A percentile compares a stretch with the other conserved stretches of the same genome.
These are phyloP conservation scores for Cryptococcus amylolentus DNA, from an alignment of 1,284 basidiomycete genomes.

Conservation along the genomic window DNA sequence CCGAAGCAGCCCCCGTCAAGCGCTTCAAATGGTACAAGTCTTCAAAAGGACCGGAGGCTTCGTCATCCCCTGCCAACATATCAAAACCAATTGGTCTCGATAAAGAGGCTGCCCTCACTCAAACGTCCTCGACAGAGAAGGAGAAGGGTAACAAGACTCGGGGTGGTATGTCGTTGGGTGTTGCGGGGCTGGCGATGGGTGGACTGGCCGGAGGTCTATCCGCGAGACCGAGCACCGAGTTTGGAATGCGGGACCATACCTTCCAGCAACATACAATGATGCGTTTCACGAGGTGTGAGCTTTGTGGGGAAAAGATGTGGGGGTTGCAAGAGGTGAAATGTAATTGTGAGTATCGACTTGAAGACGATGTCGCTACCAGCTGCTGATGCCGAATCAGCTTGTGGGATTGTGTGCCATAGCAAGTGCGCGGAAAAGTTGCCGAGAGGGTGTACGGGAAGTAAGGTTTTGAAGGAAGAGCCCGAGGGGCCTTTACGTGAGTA, in stretches of 20 bases:
- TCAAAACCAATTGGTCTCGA: constrained; percentile 27
- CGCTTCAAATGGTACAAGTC: constrained; percentile 58
- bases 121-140: background rate
- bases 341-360: constrained; percentile 58
- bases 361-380: too few species aligned
- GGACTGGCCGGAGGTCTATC: constrained; percentile 9
- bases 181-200: constrained; percentile 3
- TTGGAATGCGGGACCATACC: constrained; percentile 61
- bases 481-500: constrained; percentile 57
- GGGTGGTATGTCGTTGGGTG: constrained; percentile 7
- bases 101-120: constrained; percentile 9
- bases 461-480: constrained; percentile 15
- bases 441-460: constrained; percentile 41
- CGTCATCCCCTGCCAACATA: constrained; percentile 27
- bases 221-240: constrained; percentile 44
- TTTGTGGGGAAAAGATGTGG: constrained; percentile 97
- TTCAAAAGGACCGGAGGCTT: constrained; percentile 43
- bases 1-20: constrained; percentile 51
- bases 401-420: constrained; percentile 52
- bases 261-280: constrained; percentile 89
- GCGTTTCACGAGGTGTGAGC: constrained; percentile 85
- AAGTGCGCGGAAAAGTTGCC: constrained; percentile 51
- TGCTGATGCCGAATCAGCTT: constrained; percentile 33
- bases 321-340: constrained; percentile 85
- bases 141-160: constrained; percentile 12